Evolutionary conservation across 352 stramenopile species (phyloP).

Genomic region (Globisporangium acanthophoron): DNA sequence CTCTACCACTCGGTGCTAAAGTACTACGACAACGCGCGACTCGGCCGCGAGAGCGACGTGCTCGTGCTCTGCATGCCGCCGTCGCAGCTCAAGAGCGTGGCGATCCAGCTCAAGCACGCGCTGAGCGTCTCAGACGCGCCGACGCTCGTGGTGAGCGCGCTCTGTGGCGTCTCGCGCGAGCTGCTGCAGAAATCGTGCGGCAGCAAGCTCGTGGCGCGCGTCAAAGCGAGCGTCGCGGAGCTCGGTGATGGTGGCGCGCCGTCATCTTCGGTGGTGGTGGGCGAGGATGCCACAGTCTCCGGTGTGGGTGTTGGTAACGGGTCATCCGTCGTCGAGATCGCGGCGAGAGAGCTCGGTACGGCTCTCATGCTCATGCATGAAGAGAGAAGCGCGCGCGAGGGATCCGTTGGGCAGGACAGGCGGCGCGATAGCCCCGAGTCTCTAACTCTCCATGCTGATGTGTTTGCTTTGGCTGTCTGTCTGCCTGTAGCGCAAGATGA

Average conservation of each 20-base stretch:
- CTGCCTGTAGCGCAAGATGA: conserved; percentile 1
- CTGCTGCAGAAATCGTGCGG: conserved; percentile 44
- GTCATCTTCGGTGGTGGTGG: not conserved
- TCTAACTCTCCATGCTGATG: too few relatives aligned
- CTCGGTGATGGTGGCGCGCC: too few relatives aligned
- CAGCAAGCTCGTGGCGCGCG: conserved; percentile 27
- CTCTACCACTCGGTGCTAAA: conserved; percentile 34
- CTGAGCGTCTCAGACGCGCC: conserved; percentile 21
- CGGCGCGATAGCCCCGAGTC: too few relatives aligned
- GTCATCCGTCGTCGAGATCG: conserved; percentile 4
- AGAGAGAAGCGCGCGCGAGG: too few relatives aligned
- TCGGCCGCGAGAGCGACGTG: conserved; percentile 46
- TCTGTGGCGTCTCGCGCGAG: conserved; percentile 37
- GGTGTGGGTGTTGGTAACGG: conserved; percentile 5
- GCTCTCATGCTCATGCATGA: too few relatives aligned
- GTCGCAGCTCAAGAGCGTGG: conserved; percentile 61
- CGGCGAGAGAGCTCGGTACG: conserved; percentile 8
- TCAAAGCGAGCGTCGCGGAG: conserved; percentile 18
- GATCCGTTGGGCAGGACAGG: too few relatives aligned
- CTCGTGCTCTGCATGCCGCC: conserved; percentile 61
- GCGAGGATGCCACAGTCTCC: not conserved
- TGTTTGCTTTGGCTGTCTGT: not conserved
- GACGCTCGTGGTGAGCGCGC: conserved; percentile 34
- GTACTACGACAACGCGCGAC: conserved; percentile 55
- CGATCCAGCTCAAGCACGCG: conserved; percentile 60